Evolutionary conservation across 176 grass and related monocot species (phyloP).

Genomic region (Lolium rigidum): DNA sequence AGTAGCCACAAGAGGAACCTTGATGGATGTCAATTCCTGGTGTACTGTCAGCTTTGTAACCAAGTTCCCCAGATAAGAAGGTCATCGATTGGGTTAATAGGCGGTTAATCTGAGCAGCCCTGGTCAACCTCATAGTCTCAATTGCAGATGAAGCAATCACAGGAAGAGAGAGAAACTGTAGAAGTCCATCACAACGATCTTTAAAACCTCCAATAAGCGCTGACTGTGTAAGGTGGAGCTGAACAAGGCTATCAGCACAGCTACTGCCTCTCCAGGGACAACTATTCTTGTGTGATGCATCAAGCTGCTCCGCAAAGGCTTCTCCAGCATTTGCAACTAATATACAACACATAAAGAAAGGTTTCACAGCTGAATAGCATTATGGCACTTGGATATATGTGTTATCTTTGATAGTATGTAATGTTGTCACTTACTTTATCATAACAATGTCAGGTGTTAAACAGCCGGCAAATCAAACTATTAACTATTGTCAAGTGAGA

Average conservation of each 20-base stretch:
- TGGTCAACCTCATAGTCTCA: slow-evolving; percentile 81
- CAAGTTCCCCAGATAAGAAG: slow-evolving; percentile 74
- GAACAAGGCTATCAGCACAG: slow-evolving; percentile 88
- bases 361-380: slow-evolving; percentile 48
- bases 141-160: slow-evolving; percentile 82
- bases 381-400: not conserved
- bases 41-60: slow-evolving; percentile 73
- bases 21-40: slow-evolving; percentile 59
- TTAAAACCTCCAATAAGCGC: slow-evolving; percentile 91
- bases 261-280: slow-evolving; percentile 96
- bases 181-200: slow-evolving; percentile 89
- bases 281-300: slow-evolving; percentile 66
- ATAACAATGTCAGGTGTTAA: slow-evolving; percentile 5
- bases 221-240: slow-evolving; percentile 80
- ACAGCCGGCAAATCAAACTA: slow-evolving; percentile 30
- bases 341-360: slow-evolving; percentile 58
- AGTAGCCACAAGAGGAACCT: slow-evolving; percentile 65
- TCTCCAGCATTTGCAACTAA: slow-evolving; percentile 76
- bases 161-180: slow-evolving; percentile 85
- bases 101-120: slow-evolving; percentile 66
- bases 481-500: not conserved
- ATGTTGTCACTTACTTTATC: slow-evolving; percentile 20
- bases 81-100: slow-evolving; percentile 71
- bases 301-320: slow-evolving; percentile 77
- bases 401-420: not conserved